phyloP scores from a whole-genome alignment of 139 green algal genomes.

The Haematococcus lacustris region DNA sequence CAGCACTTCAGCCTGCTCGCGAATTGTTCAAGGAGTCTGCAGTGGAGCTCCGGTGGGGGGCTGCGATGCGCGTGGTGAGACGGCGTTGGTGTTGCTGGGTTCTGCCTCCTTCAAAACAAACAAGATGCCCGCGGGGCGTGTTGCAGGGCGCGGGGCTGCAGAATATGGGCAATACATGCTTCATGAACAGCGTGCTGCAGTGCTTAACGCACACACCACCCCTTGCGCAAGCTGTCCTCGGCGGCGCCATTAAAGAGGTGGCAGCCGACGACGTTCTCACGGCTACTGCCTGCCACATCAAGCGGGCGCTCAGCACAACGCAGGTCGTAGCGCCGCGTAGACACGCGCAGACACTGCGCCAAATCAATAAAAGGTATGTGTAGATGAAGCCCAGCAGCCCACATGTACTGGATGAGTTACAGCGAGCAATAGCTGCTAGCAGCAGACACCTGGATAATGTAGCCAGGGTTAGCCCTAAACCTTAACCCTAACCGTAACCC shows the following conservation, averaged over 20 bases:
- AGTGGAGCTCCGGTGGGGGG: constrained; percentile 46
- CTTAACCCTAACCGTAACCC: no score
- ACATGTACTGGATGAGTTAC: no score
- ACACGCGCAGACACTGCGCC: constrained; percentile 39
- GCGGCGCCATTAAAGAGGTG: neutral
- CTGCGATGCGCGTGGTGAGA: constrained; percentile 38
- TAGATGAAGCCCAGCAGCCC: no score
- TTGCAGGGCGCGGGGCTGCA: constrained; percentile 73
- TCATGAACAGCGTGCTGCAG: constrained; percentile 96
- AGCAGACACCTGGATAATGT: no score
- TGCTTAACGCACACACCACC: constrained; percentile 85
- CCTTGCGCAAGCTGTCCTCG: constrained; percentile 70
- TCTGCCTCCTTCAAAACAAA: neutral
- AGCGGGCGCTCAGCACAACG: constrained; percentile 11
- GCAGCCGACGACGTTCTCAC: constrained; percentile 39
- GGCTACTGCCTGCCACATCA: constrained; percentile 46
- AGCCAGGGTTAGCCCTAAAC: no score
- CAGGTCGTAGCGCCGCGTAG: constrained; percentile 27
- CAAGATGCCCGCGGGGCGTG: neutral
- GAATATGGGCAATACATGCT: constrained; percentile 98
- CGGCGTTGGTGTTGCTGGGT: no score
- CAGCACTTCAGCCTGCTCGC: neutral
- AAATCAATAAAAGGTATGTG: constrained; percentile 55
- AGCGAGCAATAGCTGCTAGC: no score
- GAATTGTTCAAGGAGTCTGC: constrained; percentile 46